Evolutionary conservation across 495 filamentous ascomycete species (phyloP), one percentile per base, ranked within the genome.

Genomic region (Penicillium daleae): DNA sequence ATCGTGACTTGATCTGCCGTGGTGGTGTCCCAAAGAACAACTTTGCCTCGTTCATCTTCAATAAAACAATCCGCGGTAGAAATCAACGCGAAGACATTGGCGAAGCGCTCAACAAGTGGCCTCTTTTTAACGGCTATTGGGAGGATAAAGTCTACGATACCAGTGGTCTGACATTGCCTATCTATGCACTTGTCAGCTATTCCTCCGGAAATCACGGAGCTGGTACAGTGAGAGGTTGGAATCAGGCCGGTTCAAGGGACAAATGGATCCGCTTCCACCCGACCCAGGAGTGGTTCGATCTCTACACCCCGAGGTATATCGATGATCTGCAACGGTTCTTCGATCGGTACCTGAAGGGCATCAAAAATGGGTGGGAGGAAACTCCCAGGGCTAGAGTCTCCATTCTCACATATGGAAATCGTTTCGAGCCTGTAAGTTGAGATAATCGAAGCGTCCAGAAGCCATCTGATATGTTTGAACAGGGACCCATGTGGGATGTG

Each of bases 241-340:
- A 13, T 9, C 17, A 46, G 22, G 55, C 21, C 6, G 55, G 15
- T 27, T 51, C 48, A 26, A 29, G 33, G 31, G 40, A 44, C 27
- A 58, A 48, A 46, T 49, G 42, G 56, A 29, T 49, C 13, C 56
- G n/a, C 27, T 44, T 50, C 56, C 39, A 51, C 22, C 48, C 48
- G 48, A 26, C 21, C 21, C 48, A 51, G 32, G 53, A 56, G 35
- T 26, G 53, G 32, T 56, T 51, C 31, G 48, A 51, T 51, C 48
- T 51, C 15, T 37, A 37, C 12, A 37, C 33, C 33, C 33, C 33
- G 9, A 37, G 33, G 33, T 37, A 37, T 37, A 37, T 37, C 12
- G 46, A 50, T 26, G 46, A 50, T 22, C 22, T 50, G 46, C 46
- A 50, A 50, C 46, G 46, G 6, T 50, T 50, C 33, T 37, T 37